Evolutionary conservation across 2,329 filamentous ascomycete genomes (phyloP).

Genomic region (Pyricularia sp.): DNA sequence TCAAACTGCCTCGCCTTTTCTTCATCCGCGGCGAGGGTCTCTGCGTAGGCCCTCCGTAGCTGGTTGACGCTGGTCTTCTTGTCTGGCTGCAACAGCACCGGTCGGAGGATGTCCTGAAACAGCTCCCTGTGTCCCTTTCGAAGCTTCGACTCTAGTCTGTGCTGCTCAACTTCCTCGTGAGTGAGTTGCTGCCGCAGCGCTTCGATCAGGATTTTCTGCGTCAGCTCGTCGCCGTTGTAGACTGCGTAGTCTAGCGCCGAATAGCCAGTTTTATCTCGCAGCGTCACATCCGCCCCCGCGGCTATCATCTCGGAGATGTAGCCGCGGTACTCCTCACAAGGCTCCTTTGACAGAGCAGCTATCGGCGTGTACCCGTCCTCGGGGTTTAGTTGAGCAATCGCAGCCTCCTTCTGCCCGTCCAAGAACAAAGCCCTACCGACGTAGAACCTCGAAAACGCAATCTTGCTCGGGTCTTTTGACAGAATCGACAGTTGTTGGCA

Average conservation of each 20-base stretch:
- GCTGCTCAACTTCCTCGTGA: slow-evolving; percentile 5
- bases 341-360: slow-evolving; percentile 25
- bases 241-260: slow-evolving; percentile 23
- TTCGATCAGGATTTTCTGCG: slow-evolving; percentile 15
- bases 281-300: slow-evolving; percentile 18
- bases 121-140: slow-evolving; percentile 22
- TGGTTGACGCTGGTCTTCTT: neutral
- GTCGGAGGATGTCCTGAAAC: slow-evolving; percentile 22
- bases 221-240: slow-evolving; percentile 16
- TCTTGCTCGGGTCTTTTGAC: slow-evolving; percentile 14
- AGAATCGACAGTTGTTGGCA: slow-evolving; percentile 6
- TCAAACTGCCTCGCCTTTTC: slow-evolving; percentile 15
- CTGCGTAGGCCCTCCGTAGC: neutral
- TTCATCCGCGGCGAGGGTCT: slow-evolving; percentile 7
- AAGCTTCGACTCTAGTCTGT: slow-evolving; percentile 13
- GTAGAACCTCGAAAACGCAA: slow-evolving; percentile 19
- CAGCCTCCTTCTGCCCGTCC: slow-evolving; percentile 13
- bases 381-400: slow-evolving; percentile 17
- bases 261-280: slow-evolving; percentile 21
- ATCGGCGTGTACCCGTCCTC: slow-evolving; percentile 16
- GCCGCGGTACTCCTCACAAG: slow-evolving; percentile 19
- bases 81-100: slow-evolving; percentile 14
- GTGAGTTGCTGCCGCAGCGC: slow-evolving; percentile 9
- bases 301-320: slow-evolving; percentile 20
- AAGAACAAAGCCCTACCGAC: slow-evolving; percentile 17